Evolutionary conservation across 352 stramenopile genomes (phyloP), one percentile per base, ranked within the genome.

Genomic region (Thraustotheca clavata): DNA sequence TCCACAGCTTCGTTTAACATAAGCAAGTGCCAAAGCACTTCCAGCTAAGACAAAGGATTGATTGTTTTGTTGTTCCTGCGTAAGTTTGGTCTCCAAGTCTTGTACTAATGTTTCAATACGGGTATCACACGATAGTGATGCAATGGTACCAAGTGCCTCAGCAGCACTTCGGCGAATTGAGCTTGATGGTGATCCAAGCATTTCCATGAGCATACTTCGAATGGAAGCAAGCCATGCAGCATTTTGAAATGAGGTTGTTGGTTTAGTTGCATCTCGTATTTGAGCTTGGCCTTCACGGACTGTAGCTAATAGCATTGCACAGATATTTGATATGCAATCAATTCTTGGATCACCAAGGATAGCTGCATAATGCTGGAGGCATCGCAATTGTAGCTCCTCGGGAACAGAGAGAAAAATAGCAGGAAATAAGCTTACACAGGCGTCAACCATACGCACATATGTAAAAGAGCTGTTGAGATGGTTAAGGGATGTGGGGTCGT

Each of bases 341-440:
- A 74, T 55, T 20, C 76, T 77, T 16, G 72, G 72, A 31, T 94
- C 83, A 3, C 71, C 75, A n/a, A 92, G 67, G 4, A 79, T 73
- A 34, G 75, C 73, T 2, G 78, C 77, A 32, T 85, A 90, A 55
- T 94, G 86, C 66, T 94, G 86, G 1, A 94, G 65, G 26, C 79
- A 87, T 18, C 86, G 83, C 39, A 94, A 68, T 36, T 94, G 86
- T 26, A 94, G 69, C 68, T 94, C 86, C 69, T 94, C 83, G 0
- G 83, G 83, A 26, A 93, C 67, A 41, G 77, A 79, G 39, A 91
- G 80, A 35, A 94, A 94, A 24, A 94, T 49, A 22, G 73, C 71
- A 20, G 83, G 80, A 67, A 92, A 93, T 22, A 94, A 50, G 40
- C 79, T 67, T n/a, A 94, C 72, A 32, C 86, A 88, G 3, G 76